Evolutionary conservation across 2,329 filamentous ascomycete genomes (phyloP).

Genomic region (Magnaporthiopsis rhizophila): DNA sequence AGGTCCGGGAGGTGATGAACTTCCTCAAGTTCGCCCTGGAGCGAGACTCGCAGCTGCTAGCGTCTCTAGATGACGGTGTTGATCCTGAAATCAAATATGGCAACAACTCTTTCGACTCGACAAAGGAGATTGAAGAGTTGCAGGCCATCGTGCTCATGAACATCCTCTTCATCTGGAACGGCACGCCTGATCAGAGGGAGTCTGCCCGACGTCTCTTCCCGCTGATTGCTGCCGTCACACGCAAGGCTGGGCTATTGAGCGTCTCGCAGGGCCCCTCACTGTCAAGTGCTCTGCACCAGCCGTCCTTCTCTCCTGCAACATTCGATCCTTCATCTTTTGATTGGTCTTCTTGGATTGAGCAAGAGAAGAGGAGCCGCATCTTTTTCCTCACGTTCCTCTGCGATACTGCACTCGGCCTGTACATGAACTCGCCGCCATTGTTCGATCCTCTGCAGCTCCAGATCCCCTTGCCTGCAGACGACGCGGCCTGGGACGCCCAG

Average conservation of each 20-base stretch:
- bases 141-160: conserved; percentile 58
- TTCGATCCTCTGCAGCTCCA: conserved; percentile 58
- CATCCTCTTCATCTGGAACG: conserved; percentile 61
- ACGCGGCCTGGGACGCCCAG: conserved; percentile 64
- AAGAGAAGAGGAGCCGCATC: conserved; percentile 59
- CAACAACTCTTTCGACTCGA: conserved; percentile 26
- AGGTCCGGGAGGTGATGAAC: conserved; percentile 63
- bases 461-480: conserved; percentile 63
- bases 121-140: conserved; percentile 53
- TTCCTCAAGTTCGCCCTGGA: conserved; percentile 51
- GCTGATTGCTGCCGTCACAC: conserved; percentile 46
- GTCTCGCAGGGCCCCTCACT: conserved; percentile 40
- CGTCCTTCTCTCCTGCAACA: conserved; percentile 35
- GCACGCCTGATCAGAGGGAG: conserved; percentile 56
- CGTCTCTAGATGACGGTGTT: conserved; percentile 27
- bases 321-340: conserved; percentile 47
- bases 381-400: conserved; percentile 58
- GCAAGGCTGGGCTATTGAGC: conserved; percentile 47
- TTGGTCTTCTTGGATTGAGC: conserved; percentile 61
- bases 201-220: conserved; percentile 52
- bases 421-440: conserved; percentile 59
- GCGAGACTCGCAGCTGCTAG: conserved; percentile 44
- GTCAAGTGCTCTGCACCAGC: conserved; percentile 55
- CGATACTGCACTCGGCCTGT: conserved; percentile 59
- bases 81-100: conserved; percentile 24